phyloP scores from a whole-genome alignment of 148 eudicot species.

The Agrostemma githago region DNA sequence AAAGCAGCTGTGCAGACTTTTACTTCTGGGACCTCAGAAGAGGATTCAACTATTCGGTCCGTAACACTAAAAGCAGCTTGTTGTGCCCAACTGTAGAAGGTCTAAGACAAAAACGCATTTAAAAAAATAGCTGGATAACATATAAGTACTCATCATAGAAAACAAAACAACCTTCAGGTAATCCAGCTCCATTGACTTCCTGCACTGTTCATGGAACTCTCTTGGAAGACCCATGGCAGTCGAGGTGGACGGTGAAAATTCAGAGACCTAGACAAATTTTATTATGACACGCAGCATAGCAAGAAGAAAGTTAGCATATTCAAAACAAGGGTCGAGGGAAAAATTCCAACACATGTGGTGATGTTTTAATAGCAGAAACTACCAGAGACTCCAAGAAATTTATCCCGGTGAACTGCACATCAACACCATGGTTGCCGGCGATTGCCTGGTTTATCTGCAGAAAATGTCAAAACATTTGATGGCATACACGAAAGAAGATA shows the following conservation, averaged over 20 bases:
- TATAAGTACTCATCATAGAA: slow-evolving; percentile 9
- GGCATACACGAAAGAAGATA: background rate
- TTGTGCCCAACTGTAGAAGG: slow-evolving; percentile 84
- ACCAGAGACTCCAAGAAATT: slow-evolving; percentile 91
- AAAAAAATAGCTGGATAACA: slow-evolving; percentile 1
- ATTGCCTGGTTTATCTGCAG: slow-evolving; percentile 77
- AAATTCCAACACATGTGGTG: background rate
- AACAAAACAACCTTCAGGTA: slow-evolving; percentile 63
- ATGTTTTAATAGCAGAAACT: slow-evolving; percentile 15
- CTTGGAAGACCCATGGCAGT: slow-evolving; percentile 94
- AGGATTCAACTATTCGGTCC: slow-evolving; percentile 59
- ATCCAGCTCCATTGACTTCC: slow-evolving; percentile 66
- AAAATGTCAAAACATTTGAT: slow-evolving; percentile 11
- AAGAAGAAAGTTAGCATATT: background rate
- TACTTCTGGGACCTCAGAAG: slow-evolving; percentile 70
- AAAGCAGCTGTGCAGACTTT: slow-evolving; percentile 74
- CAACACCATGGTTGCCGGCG: slow-evolving; percentile 58
- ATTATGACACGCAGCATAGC: background rate
- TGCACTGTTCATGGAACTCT: slow-evolving; percentile 94
- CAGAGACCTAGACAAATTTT: slow-evolving; percentile 61
- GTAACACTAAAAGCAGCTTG: slow-evolving; percentile 73
- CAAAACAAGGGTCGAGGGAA: background rate
- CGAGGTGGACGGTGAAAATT: slow-evolving; percentile 87
- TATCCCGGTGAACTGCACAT: slow-evolving; percentile 75
- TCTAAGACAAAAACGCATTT: slow-evolving; percentile 35